Evolutionary conservation across 305 asterid genomes (phyloP).

Genomic region (Vinca major): DNA sequence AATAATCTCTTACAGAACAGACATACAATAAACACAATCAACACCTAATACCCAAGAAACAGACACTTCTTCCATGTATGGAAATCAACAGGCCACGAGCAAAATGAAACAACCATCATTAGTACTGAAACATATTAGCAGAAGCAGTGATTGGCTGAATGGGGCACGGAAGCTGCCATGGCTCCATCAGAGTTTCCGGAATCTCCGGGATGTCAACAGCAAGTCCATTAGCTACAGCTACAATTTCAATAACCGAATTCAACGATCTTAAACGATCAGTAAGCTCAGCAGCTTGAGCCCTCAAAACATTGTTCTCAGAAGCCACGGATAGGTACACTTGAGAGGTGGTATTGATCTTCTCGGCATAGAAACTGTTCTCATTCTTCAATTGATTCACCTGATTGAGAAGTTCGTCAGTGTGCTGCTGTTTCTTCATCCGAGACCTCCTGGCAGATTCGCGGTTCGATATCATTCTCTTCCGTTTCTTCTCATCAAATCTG

Average conservation of each 20-base stretch:
- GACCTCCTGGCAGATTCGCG: conserved; percentile 53
- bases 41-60: background rate
- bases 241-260: conserved; percentile 30
- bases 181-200: conserved; percentile 36
- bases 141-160: conserved; percentile 35
- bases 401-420: conserved; percentile 24
- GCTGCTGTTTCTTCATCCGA: conserved; percentile 42
- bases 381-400: conserved; percentile 28
- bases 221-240: conserved; percentile 32
- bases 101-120: background rate
- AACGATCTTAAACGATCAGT: conserved; percentile 36
- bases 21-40: too few relatives aligned
- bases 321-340: conserved; percentile 18
- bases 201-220: conserved; percentile 37
- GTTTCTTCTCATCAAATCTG: conserved; percentile 31
- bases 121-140: conserved; percentile 27
- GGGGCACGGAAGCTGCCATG: conserved; percentile 52
- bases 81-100: background rate
- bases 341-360: conserved; percentile 20
- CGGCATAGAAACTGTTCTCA: conserved; percentile 22
- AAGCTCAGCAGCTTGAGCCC: conserved; percentile 43
- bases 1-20: background rate
- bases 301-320: conserved; percentile 38
- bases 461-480: conserved; percentile 46
- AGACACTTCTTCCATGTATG: background rate